Evolutionary conservation across 2,329 filamentous ascomycete genomes (phyloP).

Genomic region (Epichloe gansuensis): DNA sequence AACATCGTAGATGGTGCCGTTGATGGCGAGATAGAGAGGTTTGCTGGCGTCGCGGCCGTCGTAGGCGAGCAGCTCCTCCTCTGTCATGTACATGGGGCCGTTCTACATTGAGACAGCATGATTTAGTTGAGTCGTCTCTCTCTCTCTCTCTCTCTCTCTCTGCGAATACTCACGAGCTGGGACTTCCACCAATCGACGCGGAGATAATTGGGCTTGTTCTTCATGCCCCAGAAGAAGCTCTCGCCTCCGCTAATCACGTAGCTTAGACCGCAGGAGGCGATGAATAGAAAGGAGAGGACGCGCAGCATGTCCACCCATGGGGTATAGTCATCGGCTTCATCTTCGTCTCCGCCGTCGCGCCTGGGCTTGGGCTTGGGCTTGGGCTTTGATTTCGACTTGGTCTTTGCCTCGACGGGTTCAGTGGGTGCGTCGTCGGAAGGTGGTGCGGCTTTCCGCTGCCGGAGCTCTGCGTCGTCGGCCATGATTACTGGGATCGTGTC

Average conservation of each 20-base stretch:
- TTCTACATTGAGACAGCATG: conserved; percentile 21
- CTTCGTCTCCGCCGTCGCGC: conserved; percentile 38
- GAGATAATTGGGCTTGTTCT: conserved; percentile 51
- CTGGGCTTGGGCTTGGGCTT: conserved; percentile 9
- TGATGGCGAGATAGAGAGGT: conserved; percentile 84
- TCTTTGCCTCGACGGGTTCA: conserved; percentile 12
- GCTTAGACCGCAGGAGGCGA: conserved; percentile 58
- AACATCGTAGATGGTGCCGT: conserved; percentile 79
- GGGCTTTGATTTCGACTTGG: conserved; percentile 7
- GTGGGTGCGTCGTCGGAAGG: conserved; percentile 9
- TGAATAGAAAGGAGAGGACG: conserved; percentile 51
- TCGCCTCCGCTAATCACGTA: conserved; percentile 65
- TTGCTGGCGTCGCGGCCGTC: conserved; percentile 63
- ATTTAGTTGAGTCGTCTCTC: neutral
- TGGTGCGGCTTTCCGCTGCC: conserved; percentile 30
- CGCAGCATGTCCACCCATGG: conserved; percentile 55
- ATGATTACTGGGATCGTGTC: conserved; percentile 11
- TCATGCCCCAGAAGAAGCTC: conserved; percentile 54
- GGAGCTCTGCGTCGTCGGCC: conserved; percentile 28
- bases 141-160: neutral
- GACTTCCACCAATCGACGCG: conserved; percentile 43
- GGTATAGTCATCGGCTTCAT: conserved; percentile 50
- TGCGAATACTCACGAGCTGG: conserved; percentile 40
- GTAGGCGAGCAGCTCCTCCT: conserved; percentile 58
- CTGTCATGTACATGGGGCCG: conserved; percentile 59